Evolutionary conservation across 2,329 filamentous ascomycete species (phyloP).

Genomic region (Xylariaceae sp.): DNA sequence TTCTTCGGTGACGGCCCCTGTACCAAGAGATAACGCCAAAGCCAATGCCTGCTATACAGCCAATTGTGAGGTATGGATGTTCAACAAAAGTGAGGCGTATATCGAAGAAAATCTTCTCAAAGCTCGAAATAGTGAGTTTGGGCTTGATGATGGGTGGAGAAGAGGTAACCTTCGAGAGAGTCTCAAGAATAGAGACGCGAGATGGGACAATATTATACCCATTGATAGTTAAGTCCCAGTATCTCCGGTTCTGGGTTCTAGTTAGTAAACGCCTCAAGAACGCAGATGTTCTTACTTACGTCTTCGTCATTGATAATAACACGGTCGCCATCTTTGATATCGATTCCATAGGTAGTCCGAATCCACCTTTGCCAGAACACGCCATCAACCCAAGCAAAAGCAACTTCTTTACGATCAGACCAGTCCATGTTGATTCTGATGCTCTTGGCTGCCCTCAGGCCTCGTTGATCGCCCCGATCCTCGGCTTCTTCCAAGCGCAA

Average conservation of each 20-base stretch:
- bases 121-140: constrained; percentile 76
- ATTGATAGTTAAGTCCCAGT: constrained; percentile 91
- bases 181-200: constrained; percentile 89
- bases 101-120: constrained; percentile 75
- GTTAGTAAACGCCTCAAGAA: constrained; percentile 42
- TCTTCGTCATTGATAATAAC: constrained; percentile 98
- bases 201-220: constrained; percentile 90
- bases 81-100: constrained; percentile 63
- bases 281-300: constrained; percentile 62
- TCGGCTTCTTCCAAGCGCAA: constrained; percentile 95
- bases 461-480: constrained; percentile 88
- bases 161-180: constrained; percentile 72
- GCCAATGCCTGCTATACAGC: constrained; percentile 62
- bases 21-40: constrained; percentile 60
- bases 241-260: constrained; percentile 75
- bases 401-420: constrained; percentile 84
- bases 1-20: constrained; percentile 59
- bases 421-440: constrained; percentile 92
- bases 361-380: constrained; percentile 98
- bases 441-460: constrained; percentile 83
- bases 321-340: constrained; percentile 84
- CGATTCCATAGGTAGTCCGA: constrained; percentile 90
- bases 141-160: constrained; percentile 73
- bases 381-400: constrained; percentile 96
- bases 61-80: constrained; percentile 64